Conservation (phyloP, 345 rosid genomes). For the Aethionema arabicum region DNA sequence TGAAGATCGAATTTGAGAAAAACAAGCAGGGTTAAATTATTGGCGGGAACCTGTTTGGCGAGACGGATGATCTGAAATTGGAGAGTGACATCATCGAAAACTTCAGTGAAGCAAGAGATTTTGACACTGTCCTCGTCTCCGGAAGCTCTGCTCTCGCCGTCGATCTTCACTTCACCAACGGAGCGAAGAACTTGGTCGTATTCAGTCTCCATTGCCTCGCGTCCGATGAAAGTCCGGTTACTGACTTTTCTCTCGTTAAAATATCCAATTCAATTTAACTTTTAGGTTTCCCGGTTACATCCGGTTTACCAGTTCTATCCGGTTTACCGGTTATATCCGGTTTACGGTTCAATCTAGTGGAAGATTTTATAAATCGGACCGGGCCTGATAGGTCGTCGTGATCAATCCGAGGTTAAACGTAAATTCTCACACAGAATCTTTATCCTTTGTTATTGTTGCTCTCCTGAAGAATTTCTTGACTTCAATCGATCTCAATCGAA, state of each 20-base stretch:
- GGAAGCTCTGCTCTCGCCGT: conserved; percentile 6
- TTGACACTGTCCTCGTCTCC: conserved; percentile 34
- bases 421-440: background rate
- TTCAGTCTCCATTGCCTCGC: conserved; percentile 25
- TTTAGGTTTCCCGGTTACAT: background rate
- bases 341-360: background rate
- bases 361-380: background rate
- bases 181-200: conserved; percentile 34
- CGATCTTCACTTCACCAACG: conserved; percentile 27
- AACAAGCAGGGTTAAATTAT: background rate
- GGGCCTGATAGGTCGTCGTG: background rate
- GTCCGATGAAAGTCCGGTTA: conserved; percentile 5
- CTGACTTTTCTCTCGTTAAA: background rate
- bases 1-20: conserved; percentile 15
- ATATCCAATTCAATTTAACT: conserved; percentile 8
- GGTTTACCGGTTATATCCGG: conserved; percentile 8
- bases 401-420: conserved; percentile 14
- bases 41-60: conserved; percentile 55
- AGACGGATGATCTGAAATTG: conserved; percentile 76
- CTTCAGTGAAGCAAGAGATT: conserved; percentile 63
- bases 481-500: conserved; percentile 20
- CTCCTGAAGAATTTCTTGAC: conserved; percentile 15
- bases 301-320: too few relatives aligned
- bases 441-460: background rate
- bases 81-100: conserved; percentile 61